Evolutionary conservation across 768 basidiomycete species (phyloP).

Genomic region (Suillus ampliporus): DNA sequence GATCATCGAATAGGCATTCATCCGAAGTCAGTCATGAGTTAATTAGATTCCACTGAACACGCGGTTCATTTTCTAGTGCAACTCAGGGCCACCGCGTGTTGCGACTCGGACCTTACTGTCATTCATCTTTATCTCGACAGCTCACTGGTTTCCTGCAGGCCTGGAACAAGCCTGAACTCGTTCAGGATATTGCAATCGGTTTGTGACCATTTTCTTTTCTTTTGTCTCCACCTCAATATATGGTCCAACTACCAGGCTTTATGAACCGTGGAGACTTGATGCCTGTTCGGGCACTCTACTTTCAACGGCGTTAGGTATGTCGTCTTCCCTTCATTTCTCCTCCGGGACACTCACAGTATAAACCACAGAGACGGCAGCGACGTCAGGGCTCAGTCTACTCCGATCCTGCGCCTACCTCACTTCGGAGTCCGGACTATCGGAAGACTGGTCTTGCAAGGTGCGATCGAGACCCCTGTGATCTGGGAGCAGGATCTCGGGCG

Average conservation of each 20-base stretch:
- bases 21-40: too few relatives aligned
- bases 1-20: too few relatives aligned
- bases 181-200: not conserved
- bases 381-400: not conserved
- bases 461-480: not conserved
- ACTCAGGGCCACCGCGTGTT: too few relatives aligned
- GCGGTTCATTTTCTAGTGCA: too few relatives aligned
- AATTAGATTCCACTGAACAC: too few relatives aligned
- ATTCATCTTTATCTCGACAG: not conserved
- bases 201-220: not conserved
- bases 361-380: not conserved
- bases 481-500: not conserved
- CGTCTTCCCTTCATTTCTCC: not conserved
- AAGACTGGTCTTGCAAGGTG: not conserved
- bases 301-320: slow-evolving; percentile 11
- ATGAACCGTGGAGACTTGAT: not conserved
- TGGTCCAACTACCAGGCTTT: not conserved
- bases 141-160: not conserved
- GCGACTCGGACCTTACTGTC: too few relatives aligned
- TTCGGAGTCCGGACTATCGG: slow-evolving; percentile 5
- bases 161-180: not conserved
- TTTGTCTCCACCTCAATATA: not conserved
- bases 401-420: slow-evolving; percentile 2
- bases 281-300: not conserved
- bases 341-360: not conserved